Conservation (phyloP, 441 rosid genomes). For the Populus hybrid region DNA sequence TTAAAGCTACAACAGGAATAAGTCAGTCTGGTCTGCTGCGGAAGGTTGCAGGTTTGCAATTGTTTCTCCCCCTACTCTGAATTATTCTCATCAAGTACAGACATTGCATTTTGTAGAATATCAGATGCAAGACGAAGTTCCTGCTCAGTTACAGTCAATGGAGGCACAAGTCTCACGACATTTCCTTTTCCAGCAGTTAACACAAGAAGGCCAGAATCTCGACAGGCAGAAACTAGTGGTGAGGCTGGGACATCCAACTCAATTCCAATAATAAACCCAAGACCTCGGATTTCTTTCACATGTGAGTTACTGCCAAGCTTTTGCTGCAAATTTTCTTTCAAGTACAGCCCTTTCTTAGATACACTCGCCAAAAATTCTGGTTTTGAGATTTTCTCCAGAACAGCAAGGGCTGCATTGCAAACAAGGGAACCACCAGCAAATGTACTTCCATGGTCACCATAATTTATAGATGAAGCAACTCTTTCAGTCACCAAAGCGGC, state of each 20-base stretch:
- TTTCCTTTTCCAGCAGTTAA: slow-evolving; percentile 84
- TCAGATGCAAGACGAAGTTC: slow-evolving; percentile 22
- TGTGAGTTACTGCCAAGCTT: slow-evolving; percentile 59
- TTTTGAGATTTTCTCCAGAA: slow-evolving; percentile 59
- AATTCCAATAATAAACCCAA: slow-evolving; percentile 30
- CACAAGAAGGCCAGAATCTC: slow-evolving; percentile 64
- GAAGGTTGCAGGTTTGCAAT: neutral
- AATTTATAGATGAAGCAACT: slow-evolving; percentile 57
- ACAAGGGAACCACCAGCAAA: slow-evolving; percentile 78
- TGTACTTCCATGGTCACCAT: slow-evolving; percentile 93
- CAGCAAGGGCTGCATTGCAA: slow-evolving; percentile 59
- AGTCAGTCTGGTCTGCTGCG: neutral
- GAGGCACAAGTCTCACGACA: slow-evolving; percentile 47
- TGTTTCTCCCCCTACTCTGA: neutral
- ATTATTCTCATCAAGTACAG: slow-evolving; percentile 13
- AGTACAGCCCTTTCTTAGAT: slow-evolving; percentile 54
- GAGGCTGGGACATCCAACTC: slow-evolving; percentile 53
- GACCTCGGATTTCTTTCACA: slow-evolving; percentile 81
- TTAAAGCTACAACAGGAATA: neutral
- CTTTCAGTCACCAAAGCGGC: slow-evolving; percentile 66
- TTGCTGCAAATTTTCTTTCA: slow-evolving; percentile 46
- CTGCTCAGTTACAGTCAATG: slow-evolving; percentile 20
- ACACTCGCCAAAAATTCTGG: slow-evolving; percentile 62
- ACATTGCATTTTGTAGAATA: slow-evolving; percentile 13
- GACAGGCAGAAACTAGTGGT: slow-evolving; percentile 72